A percentile compares a stretch with the other conserved stretches of the same genome.
phyloP scores from a whole-genome alignment of 768 basidiomycete species.

The Hygrophorus russula region DNA sequence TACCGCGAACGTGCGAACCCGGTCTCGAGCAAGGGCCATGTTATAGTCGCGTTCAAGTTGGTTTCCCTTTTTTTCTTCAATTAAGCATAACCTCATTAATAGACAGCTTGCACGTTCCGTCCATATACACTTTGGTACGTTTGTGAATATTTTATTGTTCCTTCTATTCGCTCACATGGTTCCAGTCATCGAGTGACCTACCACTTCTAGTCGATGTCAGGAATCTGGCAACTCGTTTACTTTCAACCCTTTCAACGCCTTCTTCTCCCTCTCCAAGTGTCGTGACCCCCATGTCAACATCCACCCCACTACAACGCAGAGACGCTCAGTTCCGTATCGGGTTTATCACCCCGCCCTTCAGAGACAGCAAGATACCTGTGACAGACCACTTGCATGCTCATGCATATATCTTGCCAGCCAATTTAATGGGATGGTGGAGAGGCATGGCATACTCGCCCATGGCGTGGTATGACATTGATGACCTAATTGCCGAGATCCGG shows the following conservation, averaged over 20 bases:
- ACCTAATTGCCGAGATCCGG: slow-evolving; percentile 77
- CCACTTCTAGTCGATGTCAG: slow-evolving; percentile 58
- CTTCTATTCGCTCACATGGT: slow-evolving; percentile 4
- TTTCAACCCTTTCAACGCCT: slow-evolving; percentile 34
- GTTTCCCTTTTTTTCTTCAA: slow-evolving; percentile 14
- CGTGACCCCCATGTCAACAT: slow-evolving; percentile 7
- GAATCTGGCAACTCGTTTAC: slow-evolving; percentile 44
- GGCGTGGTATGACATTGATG: slow-evolving; percentile 69
- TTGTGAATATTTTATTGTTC: neutral
- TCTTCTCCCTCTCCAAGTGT: slow-evolving; percentile 21
- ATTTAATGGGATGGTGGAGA: slow-evolving; percentile 66
- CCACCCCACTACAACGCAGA: slow-evolving; percentile 20
- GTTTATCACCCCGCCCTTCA: slow-evolving; percentile 72
- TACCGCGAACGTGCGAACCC: slow-evolving; percentile 63
- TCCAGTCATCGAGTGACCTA: slow-evolving; percentile 63
- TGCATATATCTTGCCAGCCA: slow-evolving; percentile 54
- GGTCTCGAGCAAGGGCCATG: slow-evolving; percentile 62
- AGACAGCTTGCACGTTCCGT: slow-evolving; percentile 63
- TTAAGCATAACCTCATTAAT: slow-evolving; percentile 4
- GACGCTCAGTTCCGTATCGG: slow-evolving; percentile 47
- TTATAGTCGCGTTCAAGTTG: slow-evolving; percentile 69
- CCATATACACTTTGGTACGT: slow-evolving; percentile 62
- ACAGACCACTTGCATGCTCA: slow-evolving; percentile 74
- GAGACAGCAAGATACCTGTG: slow-evolving; percentile 67
- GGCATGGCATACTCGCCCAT: slow-evolving; percentile 53